Percentiles rank a stretch among this genome's conserved stretches.
These are phyloP conservation scores for Yarrowia sp. DNA, from an alignment of 805 yeast genomes.

Conservation along the genomic window DNA sequence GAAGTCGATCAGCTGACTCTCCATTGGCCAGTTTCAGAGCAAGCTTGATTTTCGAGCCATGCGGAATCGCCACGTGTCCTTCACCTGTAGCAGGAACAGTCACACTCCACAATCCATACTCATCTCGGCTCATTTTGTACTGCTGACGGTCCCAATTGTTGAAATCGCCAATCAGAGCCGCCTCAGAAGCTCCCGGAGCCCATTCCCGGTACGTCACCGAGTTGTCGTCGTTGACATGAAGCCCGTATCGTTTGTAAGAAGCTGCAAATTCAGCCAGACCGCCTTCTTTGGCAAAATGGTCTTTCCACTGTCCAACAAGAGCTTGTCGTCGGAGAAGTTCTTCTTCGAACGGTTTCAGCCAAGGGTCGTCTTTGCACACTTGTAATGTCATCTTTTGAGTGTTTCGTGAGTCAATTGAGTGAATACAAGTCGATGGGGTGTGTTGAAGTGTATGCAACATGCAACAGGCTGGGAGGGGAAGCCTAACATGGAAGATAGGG, in stretches of 20 bases:
- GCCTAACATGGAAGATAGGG: constrained; percentile 8
- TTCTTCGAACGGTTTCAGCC: constrained; percentile 74
- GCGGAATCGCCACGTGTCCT: constrained; percentile 68
- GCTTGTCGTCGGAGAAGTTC: constrained; percentile 67
- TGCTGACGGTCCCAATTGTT: constrained; percentile 69
- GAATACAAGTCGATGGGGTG: too few species aligned
- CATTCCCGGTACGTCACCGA: constrained; percentile 72
- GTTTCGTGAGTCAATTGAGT: background rate
- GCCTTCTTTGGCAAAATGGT: constrained; percentile 58
- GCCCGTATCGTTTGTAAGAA: constrained; percentile 73
- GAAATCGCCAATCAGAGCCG: constrained; percentile 87
- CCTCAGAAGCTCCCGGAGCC: constrained; percentile 81
- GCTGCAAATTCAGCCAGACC: constrained; percentile 69
- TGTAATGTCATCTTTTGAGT: background rate
- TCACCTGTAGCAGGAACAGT: constrained; percentile 52
- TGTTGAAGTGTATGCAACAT: too few species aligned
- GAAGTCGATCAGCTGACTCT: constrained; percentile 70
- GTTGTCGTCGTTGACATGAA: constrained; percentile 60
- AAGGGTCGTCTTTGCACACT: constrained; percentile 56
- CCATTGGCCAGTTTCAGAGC: constrained; percentile 60
- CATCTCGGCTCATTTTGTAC: constrained; percentile 55
- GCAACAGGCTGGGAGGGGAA: constrained; percentile 7
- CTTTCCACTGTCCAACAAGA: constrained; percentile 62
- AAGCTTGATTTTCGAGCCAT: constrained; percentile 70
- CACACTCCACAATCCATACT: constrained; percentile 68